Conservation (phyloP, 352 stramenopile species). For the Globisporangium middletonii region DNA sequence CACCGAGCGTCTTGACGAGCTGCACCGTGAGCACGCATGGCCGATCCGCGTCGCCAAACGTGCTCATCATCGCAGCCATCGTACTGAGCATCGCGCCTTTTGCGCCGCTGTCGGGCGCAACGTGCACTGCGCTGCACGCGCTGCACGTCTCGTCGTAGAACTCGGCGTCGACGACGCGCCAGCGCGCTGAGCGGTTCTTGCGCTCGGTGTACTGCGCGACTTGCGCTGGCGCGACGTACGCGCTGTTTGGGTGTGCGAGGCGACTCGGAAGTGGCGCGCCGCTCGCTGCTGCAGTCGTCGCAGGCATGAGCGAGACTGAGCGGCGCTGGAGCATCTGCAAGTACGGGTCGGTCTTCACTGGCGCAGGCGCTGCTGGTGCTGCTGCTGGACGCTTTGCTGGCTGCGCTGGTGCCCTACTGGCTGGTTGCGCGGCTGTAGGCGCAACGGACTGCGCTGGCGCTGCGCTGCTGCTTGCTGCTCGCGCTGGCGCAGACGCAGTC, state of each 20-base stretch:
- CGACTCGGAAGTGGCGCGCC: neutral
- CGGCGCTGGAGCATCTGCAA: slow-evolving; percentile 77
- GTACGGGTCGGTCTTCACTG: slow-evolving; percentile 58
- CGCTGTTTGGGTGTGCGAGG: slow-evolving; percentile 45
- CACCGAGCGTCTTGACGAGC: slow-evolving; percentile 48
- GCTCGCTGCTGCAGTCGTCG: neutral
- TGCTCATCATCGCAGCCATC: slow-evolving; percentile 81
- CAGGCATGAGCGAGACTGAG: slow-evolving; percentile 27
- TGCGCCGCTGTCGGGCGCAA: slow-evolving; percentile 26
- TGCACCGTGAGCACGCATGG: slow-evolving; percentile 57
- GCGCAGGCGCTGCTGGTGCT: neutral
- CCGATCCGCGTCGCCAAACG: slow-evolving; percentile 59
- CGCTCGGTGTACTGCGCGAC: slow-evolving; percentile 47
- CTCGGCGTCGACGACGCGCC: slow-evolving; percentile 66
- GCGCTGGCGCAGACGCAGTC: slow-evolving; percentile 2
- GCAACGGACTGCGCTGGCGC: neutral
- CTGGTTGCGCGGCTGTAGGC: neutral
- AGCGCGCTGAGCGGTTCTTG: slow-evolving; percentile 41
- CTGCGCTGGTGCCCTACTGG: slow-evolving; percentile 2
- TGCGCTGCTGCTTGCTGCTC: neutral
- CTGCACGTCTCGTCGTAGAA: slow-evolving; percentile 57
- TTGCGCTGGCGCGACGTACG: slow-evolving; percentile 47
- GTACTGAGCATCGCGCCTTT: slow-evolving; percentile 45
- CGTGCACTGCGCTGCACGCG: slow-evolving; percentile 50
- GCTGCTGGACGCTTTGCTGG: neutral